Conservation (phyloP, 306 rosid species). For the Cucurbita moschata region DNA sequence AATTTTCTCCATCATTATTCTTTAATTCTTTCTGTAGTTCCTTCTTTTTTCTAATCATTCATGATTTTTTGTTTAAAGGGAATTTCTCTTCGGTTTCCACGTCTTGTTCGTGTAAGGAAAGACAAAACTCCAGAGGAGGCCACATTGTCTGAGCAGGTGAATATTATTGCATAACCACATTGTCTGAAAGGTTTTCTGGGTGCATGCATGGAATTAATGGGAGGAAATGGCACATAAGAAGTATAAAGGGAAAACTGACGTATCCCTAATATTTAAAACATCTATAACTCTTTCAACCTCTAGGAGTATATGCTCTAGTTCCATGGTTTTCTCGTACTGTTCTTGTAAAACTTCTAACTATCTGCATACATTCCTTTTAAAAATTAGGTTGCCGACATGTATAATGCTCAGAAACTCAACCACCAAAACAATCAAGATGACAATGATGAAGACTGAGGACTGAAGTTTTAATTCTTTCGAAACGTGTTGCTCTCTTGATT, state of each 20-base stretch:
- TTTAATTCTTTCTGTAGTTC: neutral
- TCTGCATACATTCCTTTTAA: neutral
- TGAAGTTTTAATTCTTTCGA: neutral
- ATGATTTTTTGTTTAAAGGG: constrained; percentile 30
- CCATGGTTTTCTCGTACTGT: neutral
- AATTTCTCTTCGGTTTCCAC: constrained; percentile 87
- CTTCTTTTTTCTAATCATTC: constrained; percentile 5
- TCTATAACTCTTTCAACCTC: neutral
- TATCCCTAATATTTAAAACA: neutral
- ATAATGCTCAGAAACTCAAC: constrained; percentile 54
- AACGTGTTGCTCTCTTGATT: neutral
- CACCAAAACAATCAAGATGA: constrained; percentile 40
- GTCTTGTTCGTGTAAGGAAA: constrained; percentile 56
- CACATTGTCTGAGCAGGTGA: constrained; percentile 71
- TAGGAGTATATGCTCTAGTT: neutral
- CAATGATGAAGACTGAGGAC: constrained; percentile 46
- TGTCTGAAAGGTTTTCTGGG: too few relatives aligned
- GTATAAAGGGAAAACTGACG: neutral
- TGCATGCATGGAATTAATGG: neutral
- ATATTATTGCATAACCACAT: neutral
- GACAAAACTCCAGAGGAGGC: constrained; percentile 85
- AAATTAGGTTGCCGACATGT: constrained; percentile 84
- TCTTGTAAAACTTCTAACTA: neutral
- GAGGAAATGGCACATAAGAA: neutral
- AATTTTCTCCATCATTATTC: neutral